These are phyloP conservation scores for Ophiostoma angusticollis DNA, from an alignment of 2,329 filamentous ascomycete genomes.

Conservation along the genomic window DNA sequence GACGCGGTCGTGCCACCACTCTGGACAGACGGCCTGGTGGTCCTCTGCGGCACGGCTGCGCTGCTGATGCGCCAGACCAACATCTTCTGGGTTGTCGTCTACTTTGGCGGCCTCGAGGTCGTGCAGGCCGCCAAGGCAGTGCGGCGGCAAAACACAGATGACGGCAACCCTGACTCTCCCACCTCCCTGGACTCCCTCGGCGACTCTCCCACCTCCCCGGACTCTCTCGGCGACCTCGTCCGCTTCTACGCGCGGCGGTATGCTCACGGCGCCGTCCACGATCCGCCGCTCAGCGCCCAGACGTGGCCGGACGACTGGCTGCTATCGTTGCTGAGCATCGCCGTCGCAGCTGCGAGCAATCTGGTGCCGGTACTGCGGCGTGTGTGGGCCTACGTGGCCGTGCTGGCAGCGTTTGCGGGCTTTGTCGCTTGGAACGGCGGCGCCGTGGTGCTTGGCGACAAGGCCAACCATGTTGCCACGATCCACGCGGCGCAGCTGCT, in stretches of 20 bases:
- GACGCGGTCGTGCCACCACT: slow-evolving; percentile 18
- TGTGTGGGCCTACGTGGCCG: slow-evolving; percentile 45
- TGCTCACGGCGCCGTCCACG: slow-evolving; percentile 40
- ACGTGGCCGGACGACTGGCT: slow-evolving; percentile 40
- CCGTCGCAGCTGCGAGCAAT: slow-evolving; percentile 41
- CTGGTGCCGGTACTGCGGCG: slow-evolving; percentile 31
- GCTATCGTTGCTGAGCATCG: slow-evolving; percentile 50
- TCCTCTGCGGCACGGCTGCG: slow-evolving; percentile 49
- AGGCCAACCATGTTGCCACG: slow-evolving; percentile 83
- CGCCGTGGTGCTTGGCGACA: slow-evolving; percentile 90
- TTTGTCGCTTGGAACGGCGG: slow-evolving; percentile 84
- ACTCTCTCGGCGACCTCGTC: slow-evolving; percentile 23
- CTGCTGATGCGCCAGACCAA: slow-evolving; percentile 87
- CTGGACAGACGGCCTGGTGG: slow-evolving; percentile 28
- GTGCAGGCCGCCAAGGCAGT: slow-evolving; percentile 32
- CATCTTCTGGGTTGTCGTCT: slow-evolving; percentile 84
- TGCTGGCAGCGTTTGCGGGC: slow-evolving; percentile 53
- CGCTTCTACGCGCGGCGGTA: slow-evolving; percentile 30
- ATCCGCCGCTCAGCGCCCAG: slow-evolving; percentile 34
- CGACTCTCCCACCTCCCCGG: slow-evolving; percentile 19
- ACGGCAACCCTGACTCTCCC: too few relatives aligned
- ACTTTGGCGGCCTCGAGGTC: slow-evolving; percentile 51
- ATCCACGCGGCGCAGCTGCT: slow-evolving; percentile 86
- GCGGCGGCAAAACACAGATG: background rate
- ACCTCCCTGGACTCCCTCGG: background rate